Percentiles rank a stretch among this genome's conserved stretches.
phyloP scores from a whole-genome alignment of 345 rosid genomes.

The Brassica incana region DNA sequence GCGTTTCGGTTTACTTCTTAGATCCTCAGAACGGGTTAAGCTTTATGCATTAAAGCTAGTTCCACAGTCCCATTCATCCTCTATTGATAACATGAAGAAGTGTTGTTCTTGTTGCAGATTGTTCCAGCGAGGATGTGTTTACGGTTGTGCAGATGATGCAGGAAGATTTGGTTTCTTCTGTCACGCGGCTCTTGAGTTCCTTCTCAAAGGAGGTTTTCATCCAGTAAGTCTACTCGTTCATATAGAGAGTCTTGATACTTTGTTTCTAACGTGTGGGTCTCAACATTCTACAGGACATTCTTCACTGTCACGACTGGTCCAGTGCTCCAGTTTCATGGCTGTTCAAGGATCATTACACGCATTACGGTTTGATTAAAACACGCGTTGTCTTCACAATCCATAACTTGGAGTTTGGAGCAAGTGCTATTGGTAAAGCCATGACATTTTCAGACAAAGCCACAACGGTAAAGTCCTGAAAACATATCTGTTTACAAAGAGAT shows the following conservation, averaged over 20 bases:
- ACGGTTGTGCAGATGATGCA: conserved; percentile 80
- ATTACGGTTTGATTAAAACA: conserved; percentile 76
- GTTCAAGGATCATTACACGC: conserved; percentile 76
- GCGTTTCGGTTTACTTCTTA: conserved; percentile 83
- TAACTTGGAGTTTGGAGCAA: conserved; percentile 84
- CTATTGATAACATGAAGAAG: conserved; percentile 18
- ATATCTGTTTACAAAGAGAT: neutral
- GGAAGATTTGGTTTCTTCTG: conserved; percentile 89
- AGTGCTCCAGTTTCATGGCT: conserved; percentile 90
- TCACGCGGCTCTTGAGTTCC: conserved; percentile 93
- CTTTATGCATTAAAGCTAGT: conserved; percentile 22
- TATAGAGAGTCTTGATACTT: neutral
- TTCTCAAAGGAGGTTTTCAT: conserved; percentile 80
- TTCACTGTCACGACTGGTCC: conserved; percentile 98
- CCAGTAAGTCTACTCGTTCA: conserved; percentile 53
- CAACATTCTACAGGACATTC: conserved; percentile 68
- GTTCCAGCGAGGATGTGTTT: conserved; percentile 66
- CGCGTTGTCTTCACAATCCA: conserved; percentile 89
- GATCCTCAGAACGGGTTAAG: conserved; percentile 87
- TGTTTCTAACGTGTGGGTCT: neutral
- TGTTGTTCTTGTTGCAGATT: conserved; percentile 49
- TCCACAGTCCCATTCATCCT: neutral
- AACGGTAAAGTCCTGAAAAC: conserved; percentile 53
- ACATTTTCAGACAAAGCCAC: conserved; percentile 78
- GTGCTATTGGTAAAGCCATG: conserved; percentile 80